A percentile compares a stretch with the other conserved stretches of the same genome.
These are phyloP conservation scores for Suhomyces atakaporum DNA, from an alignment of 1,139 yeast species.

Conservation along the genomic window DNA sequence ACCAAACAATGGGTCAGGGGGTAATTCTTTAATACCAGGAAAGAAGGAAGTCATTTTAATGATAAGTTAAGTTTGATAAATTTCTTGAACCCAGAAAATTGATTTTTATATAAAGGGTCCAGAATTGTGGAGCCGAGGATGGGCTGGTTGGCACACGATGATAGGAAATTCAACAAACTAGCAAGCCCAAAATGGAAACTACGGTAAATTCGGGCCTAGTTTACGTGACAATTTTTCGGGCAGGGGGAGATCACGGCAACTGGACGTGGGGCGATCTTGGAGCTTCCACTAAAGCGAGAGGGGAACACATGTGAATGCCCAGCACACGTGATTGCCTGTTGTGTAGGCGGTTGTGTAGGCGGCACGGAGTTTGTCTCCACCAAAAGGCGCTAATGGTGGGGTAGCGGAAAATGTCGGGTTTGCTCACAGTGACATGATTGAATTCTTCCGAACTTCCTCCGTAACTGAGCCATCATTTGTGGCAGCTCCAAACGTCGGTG, in stretches of 20 bases:
- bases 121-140: conserved; percentile 4
- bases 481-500: too few species aligned
- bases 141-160: conserved; percentile 7
- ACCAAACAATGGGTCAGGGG: conserved; percentile 82
- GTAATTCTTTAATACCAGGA: conserved; percentile 57
- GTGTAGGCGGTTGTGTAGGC: background rate
- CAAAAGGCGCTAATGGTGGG: conserved; percentile 4
- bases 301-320: conserved; percentile 10
- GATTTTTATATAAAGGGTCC: background rate
- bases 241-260: conserved; percentile 5
- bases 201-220: background rate
- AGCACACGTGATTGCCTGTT: background rate
- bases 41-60: conserved; percentile 39
- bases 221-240: conserved; percentile 1
- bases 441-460: too few species aligned
- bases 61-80: background rate
- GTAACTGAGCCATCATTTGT: too few species aligned
- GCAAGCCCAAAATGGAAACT: background rate
- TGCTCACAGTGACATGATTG: background rate
- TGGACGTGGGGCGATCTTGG: conserved; percentile 1
- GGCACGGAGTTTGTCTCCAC: conserved; percentile 4
- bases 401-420: conserved; percentile 9
- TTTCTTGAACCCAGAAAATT: background rate
- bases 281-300: conserved; percentile 9
- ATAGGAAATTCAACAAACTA: background rate